Percentiles rank a stretch among this genome's conserved stretches.
phyloP scores from a whole-genome alignment of 169 alveolate species.

The Cryptosporidium parvum region DNA sequence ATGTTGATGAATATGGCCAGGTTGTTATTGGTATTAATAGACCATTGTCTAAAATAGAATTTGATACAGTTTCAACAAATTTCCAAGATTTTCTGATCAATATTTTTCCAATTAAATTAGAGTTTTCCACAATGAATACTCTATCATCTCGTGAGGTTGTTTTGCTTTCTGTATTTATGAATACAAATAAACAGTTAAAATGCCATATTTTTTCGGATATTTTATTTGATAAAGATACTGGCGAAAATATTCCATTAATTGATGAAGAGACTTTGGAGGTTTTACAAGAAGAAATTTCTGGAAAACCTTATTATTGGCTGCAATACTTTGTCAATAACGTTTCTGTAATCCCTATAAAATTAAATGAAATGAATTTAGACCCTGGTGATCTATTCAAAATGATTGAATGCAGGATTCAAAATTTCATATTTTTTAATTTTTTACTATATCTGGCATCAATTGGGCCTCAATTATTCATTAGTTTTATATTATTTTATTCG shows the following conservation, averaged over 20 bases:
- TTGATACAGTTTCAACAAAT: neutral
- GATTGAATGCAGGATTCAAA: conserved; percentile 29
- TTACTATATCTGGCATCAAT: conserved; percentile 18
- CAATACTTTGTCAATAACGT: conserved; percentile 47
- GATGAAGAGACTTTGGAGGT: conserved; percentile 19
- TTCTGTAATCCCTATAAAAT: conserved; percentile 12
- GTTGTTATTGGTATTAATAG: conserved; percentile 18
- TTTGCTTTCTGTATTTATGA: neutral
- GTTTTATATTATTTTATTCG: conserved; percentile 11
- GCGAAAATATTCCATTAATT: conserved; percentile 23
- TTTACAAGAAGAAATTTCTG: neutral
- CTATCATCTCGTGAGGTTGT: conserved; percentile 19
- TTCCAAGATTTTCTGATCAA: neutral
- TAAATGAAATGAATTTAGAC: neutral
- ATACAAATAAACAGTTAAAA: neutral
- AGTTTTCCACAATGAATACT: conserved; percentile 23
- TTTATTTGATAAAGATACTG: conserved; percentile 47
- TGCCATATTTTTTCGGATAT: conserved; percentile 46
- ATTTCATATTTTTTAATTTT: conserved; percentile 34
- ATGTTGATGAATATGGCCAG: conserved; percentile 18
- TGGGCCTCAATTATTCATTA: conserved; percentile 2
- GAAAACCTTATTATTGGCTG: conserved; percentile 65
- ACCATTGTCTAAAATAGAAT: conserved; percentile 1
- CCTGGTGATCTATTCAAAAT: conserved; percentile 28
- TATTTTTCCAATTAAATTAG: conserved; percentile 33